Base-by-base conservation (phyloP, 306 rosid genomes). In the Glycine latifolia region DNA sequence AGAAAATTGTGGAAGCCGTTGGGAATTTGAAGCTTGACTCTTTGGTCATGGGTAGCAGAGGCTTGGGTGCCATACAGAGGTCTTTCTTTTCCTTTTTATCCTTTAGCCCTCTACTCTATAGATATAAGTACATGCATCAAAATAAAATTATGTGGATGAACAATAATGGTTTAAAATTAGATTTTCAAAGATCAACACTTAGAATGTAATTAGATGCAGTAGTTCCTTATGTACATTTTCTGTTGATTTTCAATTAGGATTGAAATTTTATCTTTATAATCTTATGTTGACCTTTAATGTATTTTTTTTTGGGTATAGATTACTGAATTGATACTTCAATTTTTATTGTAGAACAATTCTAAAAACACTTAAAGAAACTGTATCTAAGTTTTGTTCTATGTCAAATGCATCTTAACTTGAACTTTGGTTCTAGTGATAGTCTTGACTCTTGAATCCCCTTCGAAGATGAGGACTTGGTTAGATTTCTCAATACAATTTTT, bases 31-130 rank as follows among this genome's bases (percentile, higher is more conserved):
- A 83, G 87, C 91, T 87, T 33, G 39, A 61, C 67, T 61, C 43
- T 26, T 31, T 43, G 47, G 53, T 43, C 35, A 67, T 89, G 87
- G 92, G 92, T 48, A 89, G 92, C 76, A 83, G 92, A 81, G 91
- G 92, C 62, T 85, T 89, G 7, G 88, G 92, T 33, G 84, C 76
- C 39, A 79, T 89, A 4, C 81, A 89, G 50, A 89, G 92, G 92
- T 89, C 69, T 55, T 7, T 8, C 20, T 35, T 11, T 48, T 7
- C 47, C 12, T 9, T 48, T 58, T n/a, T 52, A 52, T 52, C 56
- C 6, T 12, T 12, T 11, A 87, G 15, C 16, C 16, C 16, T 12
- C 56, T 52, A 52, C 3, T 58, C 39, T 26, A 26, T 1, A 26
- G 31, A 26, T 26, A 26, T 1, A 26, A 26, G 31, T 26, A 26